Evolutionary conservation across 2,329 filamentous ascomycete species (phyloP), one percentile per base, ranked within the genome.

Genomic region (Colletotrichum endophyticum): DNA sequence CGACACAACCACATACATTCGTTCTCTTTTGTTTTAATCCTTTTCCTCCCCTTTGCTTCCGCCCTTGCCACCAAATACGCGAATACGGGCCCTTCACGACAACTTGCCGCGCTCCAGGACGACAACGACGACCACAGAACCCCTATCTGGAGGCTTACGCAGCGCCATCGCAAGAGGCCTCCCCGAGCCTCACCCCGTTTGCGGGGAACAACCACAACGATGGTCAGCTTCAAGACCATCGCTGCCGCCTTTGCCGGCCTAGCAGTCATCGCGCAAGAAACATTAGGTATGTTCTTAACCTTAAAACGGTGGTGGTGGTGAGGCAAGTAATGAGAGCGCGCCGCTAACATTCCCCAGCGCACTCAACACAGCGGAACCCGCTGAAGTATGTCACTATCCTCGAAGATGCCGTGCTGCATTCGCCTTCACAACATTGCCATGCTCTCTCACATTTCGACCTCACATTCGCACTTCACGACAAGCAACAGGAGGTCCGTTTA

Each of bases 391-490:
- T 98, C 66, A 93, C 93, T 15, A 88, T 92, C 63, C 86, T 98
- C 79, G 93, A 96, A 77, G 91, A 96, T 82, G 91, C 94, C 36
- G 89, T 92, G 76, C 94, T 99, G 79, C 92, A 95, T 81, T 95
- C 96, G 1, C 93, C 94, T 19, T 94, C 94, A 62, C 92, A 95
- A 83, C 92, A 94, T 75, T 92, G 98, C 63, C 93, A 97, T 82
- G 93, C 96, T 66, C 88, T 94, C 73, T 96, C 96, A 16, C 88
- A 92, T 27, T 99, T 99, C 84, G 95, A 98, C 81, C 87, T 99
- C 77, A 93, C 92, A 34, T 98, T 99, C 84, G 89, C 92, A 73
- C 87, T 98, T 44, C 92, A 94, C 81, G 87, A 91, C 76, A 89
- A 91, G 70, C 87, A 90, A 76, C 91, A 96, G 78, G 91, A 92